Base-by-base conservation (phyloP, 108 stramenopile genomes). In the Cyclostephanos invisitatus region DNA sequence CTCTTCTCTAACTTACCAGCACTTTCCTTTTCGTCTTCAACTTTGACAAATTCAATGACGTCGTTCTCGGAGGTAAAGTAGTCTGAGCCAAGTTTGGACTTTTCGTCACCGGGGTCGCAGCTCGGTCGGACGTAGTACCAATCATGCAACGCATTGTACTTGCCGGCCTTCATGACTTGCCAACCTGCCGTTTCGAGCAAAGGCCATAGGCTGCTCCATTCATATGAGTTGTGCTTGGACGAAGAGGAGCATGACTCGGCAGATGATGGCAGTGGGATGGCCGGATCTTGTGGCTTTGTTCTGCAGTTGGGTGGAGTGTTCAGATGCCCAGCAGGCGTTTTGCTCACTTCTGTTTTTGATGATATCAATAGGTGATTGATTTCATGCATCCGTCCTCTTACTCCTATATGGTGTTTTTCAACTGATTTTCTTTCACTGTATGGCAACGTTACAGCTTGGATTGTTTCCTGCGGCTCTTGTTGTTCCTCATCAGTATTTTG, bases 111-210 rank as follows among this genome's bases (percentile, higher is more conserved):
- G 17, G 77, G 77, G 42, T 78, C 65, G 25, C 65, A 47, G 20
- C 64, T 64, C 3, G 77, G 77, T 50, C 77, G 64, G 50, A 78
- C 65, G 35, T 78, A 78, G 50, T 78, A 78, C 56, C 62, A 78
- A 61, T 70, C 64, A 42, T 78, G 77, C 48, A 78, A 61, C 24
- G 40, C 42, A 44, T 78, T 78, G 64, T 44, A 66, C 35, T 60
- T 74, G 12, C 73, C 65, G 2, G 77, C 77, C 24, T 64, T 65
- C 5, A 71, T 61, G 18, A 48, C 20, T 53, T 24, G 55, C 77
- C 77, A 78, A 15, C 77, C 77, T n/a, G 56, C 63, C 36, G 27
- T 37, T 78, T 71, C 49, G 40, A 78, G 65, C 7, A 32, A 25
- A 0, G 69, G 70, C 77, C 77, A 78, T 7, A 78, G 77, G 17